Evolutionary conservation across 495 filamentous ascomycete species (phyloP), one percentile per base, ranked within the genome.

Genomic region (Pseudomonodictys pantanalensis): DNA sequence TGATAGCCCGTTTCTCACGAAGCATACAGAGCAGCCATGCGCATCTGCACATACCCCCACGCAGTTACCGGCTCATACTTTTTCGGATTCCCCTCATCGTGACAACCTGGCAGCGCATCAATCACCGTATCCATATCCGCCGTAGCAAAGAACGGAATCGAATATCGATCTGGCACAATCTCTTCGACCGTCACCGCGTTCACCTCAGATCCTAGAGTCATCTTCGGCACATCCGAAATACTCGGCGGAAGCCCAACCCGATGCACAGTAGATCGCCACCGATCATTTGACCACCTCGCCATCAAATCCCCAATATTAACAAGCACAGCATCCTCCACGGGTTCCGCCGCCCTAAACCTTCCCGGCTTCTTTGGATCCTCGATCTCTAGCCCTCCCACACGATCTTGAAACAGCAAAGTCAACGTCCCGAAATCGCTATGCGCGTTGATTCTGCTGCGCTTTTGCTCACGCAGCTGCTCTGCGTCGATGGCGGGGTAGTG

Each of bases 401-500:
- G 58, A 50, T 82, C 78, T 48, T 81, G 78, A 63, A 80, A 78
- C 0, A 81, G 68, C 54, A 82, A 68, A 0, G 79, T 81, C 58
- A 81, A 67, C 0, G 73, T 74, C 1, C 75, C 77, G 25, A 78
- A 75, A 43, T 82, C 79, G 0, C 72, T 73, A 55, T 82, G 78
- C 15, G 74, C 55, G 17, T 43, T 42, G 5, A 65, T 65, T 0
- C 61, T 30, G 4, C n/a, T 88, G 20, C 46, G 17, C 3, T 6
- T 6, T 4, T 52, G 1, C 3, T 56, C 23, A 17, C 24, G 12
- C 25, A 70, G 52, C 30, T 51, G 12, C 2, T 23, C 17, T 11
- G 75, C 77, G 29, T 79, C 77, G 11, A 87, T 73, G 5, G 81
- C 73, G 1, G 85, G 83, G 57, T 89, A 89, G 63, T 88, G 83